Evolutionary conservation across 1,284 basidiomycete species (phyloP).

Genomic region (Ustilago loliicola): DNA sequence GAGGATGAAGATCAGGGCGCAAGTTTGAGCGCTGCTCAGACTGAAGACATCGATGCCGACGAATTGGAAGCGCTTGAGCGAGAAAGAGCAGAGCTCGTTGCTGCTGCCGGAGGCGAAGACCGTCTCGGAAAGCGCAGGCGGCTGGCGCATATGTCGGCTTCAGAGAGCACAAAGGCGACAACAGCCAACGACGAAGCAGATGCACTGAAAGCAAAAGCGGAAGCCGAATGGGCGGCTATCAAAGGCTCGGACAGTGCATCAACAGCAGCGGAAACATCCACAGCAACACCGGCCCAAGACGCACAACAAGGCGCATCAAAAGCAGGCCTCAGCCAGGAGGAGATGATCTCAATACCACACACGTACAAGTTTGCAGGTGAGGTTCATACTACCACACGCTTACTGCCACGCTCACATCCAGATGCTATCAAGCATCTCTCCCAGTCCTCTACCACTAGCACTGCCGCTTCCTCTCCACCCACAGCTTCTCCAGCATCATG

Average conservation of each 20-base stretch:
- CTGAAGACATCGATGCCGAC: slow-evolving; percentile 34
- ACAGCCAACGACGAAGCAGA: slow-evolving; percentile 4
- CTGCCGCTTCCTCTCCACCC: background rate
- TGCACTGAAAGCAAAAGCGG: slow-evolving; percentile 18
- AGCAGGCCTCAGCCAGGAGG: slow-evolving; percentile 19
- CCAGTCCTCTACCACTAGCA: slow-evolving; percentile 9
- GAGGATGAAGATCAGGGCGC: slow-evolving; percentile 3
- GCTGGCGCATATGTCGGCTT: background rate
- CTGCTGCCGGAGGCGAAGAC: slow-evolving; percentile 41
- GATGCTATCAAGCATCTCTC: slow-evolving; percentile 54
- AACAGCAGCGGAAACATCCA: background rate
- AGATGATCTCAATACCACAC: slow-evolving; percentile 43
- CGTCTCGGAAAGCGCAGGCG: slow-evolving; percentile 37
- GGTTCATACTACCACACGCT: slow-evolving; percentile 22
- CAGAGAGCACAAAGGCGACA: background rate
- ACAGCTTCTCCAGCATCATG: slow-evolving; percentile 9
- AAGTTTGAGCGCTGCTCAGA: background rate
- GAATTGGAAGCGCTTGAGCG: slow-evolving; percentile 43
- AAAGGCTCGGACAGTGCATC: slow-evolving; percentile 12
- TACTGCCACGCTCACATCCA: slow-evolving; percentile 55
- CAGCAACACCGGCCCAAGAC: background rate
- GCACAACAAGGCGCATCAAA: background rate
- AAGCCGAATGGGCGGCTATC: slow-evolving; percentile 40
- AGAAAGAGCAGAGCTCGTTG: slow-evolving; percentile 33
- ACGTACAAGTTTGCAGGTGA: slow-evolving; percentile 60